These are phyloP conservation scores for Pleurotus salmoneostramineus DNA, from an alignment of 768 basidiomycete species.

Conservation along the genomic window DNA sequence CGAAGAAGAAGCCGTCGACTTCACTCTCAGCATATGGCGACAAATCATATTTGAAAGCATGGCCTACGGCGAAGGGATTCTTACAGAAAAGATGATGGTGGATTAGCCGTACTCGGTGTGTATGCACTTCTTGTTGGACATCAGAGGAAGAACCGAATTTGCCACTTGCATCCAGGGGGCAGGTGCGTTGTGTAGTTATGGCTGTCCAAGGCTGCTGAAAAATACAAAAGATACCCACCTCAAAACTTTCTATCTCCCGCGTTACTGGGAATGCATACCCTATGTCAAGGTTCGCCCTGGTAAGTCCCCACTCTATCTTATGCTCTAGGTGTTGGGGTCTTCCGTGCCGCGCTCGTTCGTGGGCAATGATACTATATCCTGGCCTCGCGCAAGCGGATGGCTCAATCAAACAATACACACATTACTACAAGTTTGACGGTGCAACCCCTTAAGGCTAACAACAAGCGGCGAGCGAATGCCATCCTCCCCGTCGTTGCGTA, in stretches of 20 bases:
- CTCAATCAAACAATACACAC: no score
- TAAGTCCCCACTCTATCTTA: no score
- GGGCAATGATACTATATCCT: no score
- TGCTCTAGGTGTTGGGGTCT: no score
- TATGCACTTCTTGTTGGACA: slow-evolving; percentile 9
- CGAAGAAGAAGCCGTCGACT: slow-evolving; percentile 85
- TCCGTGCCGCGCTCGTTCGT: no score
- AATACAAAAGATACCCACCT: background rate
- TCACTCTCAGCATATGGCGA: slow-evolving; percentile 81
- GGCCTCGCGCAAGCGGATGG: no score
- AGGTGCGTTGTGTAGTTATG: slow-evolving; percentile 63
- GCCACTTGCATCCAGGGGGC: slow-evolving; percentile 33
- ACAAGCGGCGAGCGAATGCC: no score
- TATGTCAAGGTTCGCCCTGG: no score
- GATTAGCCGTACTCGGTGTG: slow-evolving; percentile 37
- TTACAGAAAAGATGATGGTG: slow-evolving; percentile 82
- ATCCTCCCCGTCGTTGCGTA: no score
- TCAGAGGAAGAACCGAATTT: slow-evolving; percentile 17
- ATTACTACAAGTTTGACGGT: no score
- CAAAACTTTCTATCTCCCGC: background rate
- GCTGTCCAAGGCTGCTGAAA: slow-evolving; percentile 28
- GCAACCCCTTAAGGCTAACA: no score
- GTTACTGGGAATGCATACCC: no score
- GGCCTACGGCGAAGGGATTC: slow-evolving; percentile 86
- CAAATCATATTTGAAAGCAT: slow-evolving; percentile 94